Conservation (phyloP, 768 basidiomycete genomes). For the Chiua virens region DNA sequence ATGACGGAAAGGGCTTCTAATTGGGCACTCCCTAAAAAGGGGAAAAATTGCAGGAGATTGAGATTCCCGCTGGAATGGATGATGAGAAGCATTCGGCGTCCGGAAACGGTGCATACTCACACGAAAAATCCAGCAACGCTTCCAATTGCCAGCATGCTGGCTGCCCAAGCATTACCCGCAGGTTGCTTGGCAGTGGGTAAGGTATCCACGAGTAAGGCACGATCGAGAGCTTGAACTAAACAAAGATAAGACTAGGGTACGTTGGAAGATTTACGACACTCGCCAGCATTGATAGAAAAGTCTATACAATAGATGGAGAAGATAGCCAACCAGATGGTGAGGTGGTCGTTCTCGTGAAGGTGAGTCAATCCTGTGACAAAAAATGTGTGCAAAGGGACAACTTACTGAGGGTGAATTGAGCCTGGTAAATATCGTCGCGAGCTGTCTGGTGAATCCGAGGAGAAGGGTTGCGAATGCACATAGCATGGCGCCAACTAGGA, state of each 20-base stretch:
- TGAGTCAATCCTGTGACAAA: not conserved
- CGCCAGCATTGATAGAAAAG: constrained; percentile 60
- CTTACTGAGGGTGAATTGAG: constrained; percentile 35
- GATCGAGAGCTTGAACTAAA: constrained; percentile 84
- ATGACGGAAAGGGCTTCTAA: constrained; percentile 79
- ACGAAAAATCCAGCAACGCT: constrained; percentile 86
- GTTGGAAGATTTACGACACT: not conserved
- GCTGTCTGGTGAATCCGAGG: constrained; percentile 75
- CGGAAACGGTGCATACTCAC: constrained; percentile 43
- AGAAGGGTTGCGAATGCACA: constrained; percentile 74
- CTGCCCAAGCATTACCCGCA: constrained; percentile 92
- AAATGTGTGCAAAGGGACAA: not conserved
- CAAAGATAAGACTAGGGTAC: not conserved
- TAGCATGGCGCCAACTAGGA: constrained; percentile 66
- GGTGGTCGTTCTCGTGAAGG: constrained; percentile 49
- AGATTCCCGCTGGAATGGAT: constrained; percentile 64
- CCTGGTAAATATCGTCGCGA: constrained; percentile 51
- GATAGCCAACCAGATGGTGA: constrained; percentile 80
- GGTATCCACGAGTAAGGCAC: constrained; percentile 86
- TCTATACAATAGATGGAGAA: constrained; percentile 67
- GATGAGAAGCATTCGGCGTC: not conserved
- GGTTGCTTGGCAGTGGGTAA: constrained; percentile 75
- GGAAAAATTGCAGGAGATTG: constrained; percentile 66
- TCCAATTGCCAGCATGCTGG: constrained; percentile 86
- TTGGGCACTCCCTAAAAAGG: constrained; percentile 77